Base-by-base conservation (phyloP, 106 monocot genomes). In the Apostasia ramifera region DNA sequence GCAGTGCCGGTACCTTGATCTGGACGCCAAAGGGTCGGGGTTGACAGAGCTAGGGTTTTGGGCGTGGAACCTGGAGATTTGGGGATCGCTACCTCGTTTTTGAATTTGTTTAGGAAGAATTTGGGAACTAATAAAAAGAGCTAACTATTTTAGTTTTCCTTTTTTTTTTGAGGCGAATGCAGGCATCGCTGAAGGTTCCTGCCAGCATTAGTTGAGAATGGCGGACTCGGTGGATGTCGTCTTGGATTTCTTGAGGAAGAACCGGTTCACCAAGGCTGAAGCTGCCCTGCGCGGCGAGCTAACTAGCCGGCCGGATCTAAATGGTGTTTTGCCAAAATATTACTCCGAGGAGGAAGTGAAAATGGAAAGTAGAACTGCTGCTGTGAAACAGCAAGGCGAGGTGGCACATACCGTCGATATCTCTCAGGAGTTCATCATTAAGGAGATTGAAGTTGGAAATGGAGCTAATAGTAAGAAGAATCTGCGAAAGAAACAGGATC, bases 271-370 rank as follows among this genome's bases (percentile, higher is more conserved):
- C 1, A 81, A 75, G 63, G 97, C 92, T 0, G 97, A 98, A 70
- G 97, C 89, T 13, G 97, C 97, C 8, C 74, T 98, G 42, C 80
- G 81, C 53, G 77, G 86, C 3, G 97, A 98, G 81, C 80, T 98
- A 13, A 73, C 53, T 44, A 52, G 73, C 58, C 65, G 77, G 48
- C 13, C 74, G 1, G 77, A 83, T 77, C 69, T 72, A 66, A 86
- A 79, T 67, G 79, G 69, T 15, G 71, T 66, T 15, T 66, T 57
- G n/a, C 72, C 64, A 59, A 78, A 73, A 45, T 66, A 52, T 14
- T 55, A 73, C 72, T 3, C 71, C 40, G 73, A 84, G 42, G 80
- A 77, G 38, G 75, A 75, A 53, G 40, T 39, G 44, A 64, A 58
- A 37, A 68, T 66, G 63, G 78, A 75, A 37, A 69, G 26, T 38